A percentile compares a stretch with the other conserved stretches of the same genome.
phyloP scores from a whole-genome alignment of 2,329 filamentous ascomycete genomes.

The Paecilomyces niveus region DNA sequence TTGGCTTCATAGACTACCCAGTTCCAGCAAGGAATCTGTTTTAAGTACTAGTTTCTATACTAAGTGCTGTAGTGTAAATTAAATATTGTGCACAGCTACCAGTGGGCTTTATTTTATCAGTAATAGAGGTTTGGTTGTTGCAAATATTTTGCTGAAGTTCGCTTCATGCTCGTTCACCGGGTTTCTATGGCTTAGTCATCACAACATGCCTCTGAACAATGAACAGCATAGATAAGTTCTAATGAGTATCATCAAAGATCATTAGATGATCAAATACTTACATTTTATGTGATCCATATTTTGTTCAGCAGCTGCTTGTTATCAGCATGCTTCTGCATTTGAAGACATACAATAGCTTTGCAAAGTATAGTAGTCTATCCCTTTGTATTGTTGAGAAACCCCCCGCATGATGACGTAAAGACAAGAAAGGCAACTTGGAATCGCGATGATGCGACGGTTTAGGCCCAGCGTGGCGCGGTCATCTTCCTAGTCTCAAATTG shows the following conservation, averaged over 20 bases:
- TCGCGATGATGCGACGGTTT: background rate
- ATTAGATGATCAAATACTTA: background rate
- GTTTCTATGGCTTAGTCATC: background rate
- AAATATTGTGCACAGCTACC: no score
- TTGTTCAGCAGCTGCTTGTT: background rate
- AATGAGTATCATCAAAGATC: background rate
- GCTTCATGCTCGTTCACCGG: background rate
- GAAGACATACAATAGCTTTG: background rate
- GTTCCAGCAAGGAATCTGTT: no score
- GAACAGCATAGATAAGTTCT: no score
- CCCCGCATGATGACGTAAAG: slow-evolving; percentile 27
- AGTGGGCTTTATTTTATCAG: no score
- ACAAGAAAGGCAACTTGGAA: slow-evolving; percentile 3
- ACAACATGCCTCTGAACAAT: background rate
- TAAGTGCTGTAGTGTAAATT: no score
- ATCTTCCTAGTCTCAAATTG: background rate
- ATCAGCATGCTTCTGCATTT: background rate
- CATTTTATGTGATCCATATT: background rate
- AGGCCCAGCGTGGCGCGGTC: background rate
- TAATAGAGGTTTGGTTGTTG: background rate
- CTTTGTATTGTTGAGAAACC: slow-evolving; percentile 1
- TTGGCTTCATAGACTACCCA: no score
- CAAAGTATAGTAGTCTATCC: background rate
- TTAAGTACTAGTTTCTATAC: no score
- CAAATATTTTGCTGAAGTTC: background rate